Base-by-base conservation (phyloP, 2,329 filamentous ascomycete genomes). In the Alternaria triticina region DNA sequence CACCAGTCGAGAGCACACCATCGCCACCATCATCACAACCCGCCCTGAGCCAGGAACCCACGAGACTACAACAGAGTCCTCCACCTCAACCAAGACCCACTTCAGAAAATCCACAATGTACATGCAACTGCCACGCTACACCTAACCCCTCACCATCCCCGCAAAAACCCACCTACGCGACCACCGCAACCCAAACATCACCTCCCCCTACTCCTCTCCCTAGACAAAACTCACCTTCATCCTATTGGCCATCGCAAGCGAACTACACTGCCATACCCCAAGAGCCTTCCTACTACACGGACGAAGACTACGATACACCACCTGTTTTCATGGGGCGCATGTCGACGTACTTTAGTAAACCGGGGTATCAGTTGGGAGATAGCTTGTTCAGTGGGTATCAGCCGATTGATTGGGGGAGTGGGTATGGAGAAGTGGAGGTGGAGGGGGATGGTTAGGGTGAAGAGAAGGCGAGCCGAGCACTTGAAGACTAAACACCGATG, bases 331-430 rank as follows among this genome's bases (percentile, higher is more conserved):
- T 79, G 73, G 75, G 77, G 0, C 61, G 73, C 17, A 76, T 76
- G 75, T 64, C 76, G 30, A 72, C 71, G 20, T 79, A 74, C 45
- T 79, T 78, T 57, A 73, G 64, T 12, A 75, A 73, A 22, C 76
- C 75, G 0, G 73, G 73, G 4, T 79, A 79, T 40, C 72, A 76
- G 45, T 66, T 79, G 1, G 76, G 77, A 0, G 74, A 77, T 57
- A 73, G 77, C 28, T 50, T 79, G 22, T 57, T 64, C 8, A 71
- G 70, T 23, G 66, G 64, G 3, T 77, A 77, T 59, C 63, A 68
- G n/a, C 57, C 57, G 10, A 61, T 65, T 20, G 30, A 55, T 17
- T 62, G 60, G 44, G 45, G 22, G 12, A 28, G 10, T 54, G 28
- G 11, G n/a, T 40, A 49, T 28, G 55, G 23, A 7, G 44, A 57